These are phyloP conservation scores for Plenodomus biglobosus DNA, from an alignment of 2,329 filamentous ascomycete species.

Conservation along the genomic window DNA sequence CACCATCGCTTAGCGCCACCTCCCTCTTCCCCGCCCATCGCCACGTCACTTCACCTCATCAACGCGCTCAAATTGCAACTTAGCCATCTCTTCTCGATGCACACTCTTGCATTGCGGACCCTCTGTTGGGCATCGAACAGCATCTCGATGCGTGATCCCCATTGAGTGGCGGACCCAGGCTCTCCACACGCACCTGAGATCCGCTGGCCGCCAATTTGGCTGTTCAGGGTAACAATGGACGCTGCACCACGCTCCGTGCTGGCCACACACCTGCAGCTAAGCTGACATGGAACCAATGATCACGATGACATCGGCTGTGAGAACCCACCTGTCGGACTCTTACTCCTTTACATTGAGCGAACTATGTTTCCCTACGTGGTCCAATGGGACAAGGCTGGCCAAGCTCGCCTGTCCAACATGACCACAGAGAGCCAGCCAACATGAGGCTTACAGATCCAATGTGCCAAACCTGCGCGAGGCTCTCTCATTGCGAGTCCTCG, in stretches of 20 bases:
- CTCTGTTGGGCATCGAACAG: slow-evolving; percentile 22
- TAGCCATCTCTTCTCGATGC: slow-evolving; percentile 21
- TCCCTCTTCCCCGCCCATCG: slow-evolving; percentile 16
- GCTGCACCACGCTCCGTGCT: slow-evolving; percentile 29
- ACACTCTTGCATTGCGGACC: slow-evolving; percentile 33
- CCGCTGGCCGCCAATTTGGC: slow-evolving; percentile 16
- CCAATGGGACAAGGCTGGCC: slow-evolving; percentile 36
- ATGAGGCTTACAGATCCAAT: slow-evolving; percentile 36
- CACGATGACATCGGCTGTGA: slow-evolving; percentile 17
- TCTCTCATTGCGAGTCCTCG: slow-evolving; percentile 23
- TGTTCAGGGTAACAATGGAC: slow-evolving; percentile 24
- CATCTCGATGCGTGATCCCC: slow-evolving; percentile 20
- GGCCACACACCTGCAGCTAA: slow-evolving; percentile 32
- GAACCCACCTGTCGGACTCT: slow-evolving; percentile 33
- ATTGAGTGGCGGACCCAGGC: slow-evolving; percentile 19
- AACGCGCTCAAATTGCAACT: slow-evolving; percentile 20
- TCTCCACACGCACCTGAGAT: slow-evolving; percentile 26
- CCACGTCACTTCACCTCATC: slow-evolving; percentile 37
- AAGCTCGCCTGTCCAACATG: slow-evolving; percentile 25
- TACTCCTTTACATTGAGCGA: slow-evolving; percentile 32
- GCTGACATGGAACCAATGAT: slow-evolving; percentile 29
- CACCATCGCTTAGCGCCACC: slow-evolving; percentile 11
- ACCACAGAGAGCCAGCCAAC: slow-evolving; percentile 29
- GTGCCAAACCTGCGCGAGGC: slow-evolving; percentile 28
- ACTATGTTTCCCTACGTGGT: slow-evolving; percentile 39